Base-by-base conservation (phyloP, 371 early-diverging fungal genomes). In the Rhizopus arrhizus region DNA sequence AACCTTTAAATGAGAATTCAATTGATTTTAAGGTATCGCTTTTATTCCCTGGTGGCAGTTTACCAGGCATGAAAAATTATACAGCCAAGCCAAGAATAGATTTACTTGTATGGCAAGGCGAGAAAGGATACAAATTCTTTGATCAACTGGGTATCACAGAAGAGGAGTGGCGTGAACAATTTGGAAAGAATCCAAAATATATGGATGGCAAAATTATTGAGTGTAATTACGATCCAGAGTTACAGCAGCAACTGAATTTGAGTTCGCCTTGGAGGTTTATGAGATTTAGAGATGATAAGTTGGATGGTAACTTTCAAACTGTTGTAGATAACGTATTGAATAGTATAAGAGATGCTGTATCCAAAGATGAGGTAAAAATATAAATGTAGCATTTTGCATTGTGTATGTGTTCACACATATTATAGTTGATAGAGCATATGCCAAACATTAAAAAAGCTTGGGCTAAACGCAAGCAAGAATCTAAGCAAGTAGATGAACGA, bases 1-100 rank as follows among this genome's bases (percentile, higher is more conserved):
- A 99, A 69, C 99, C 99, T 10, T 88, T 97, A 10, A 87, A 92
- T 57, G 93, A 99, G 65, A 99, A 99, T 74, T 96, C 99, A 0
- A 85, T 99, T 11, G 99, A 99, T 70, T 98, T 99, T 59, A 83
- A 81, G 61, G 73, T 91, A 9, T 45, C 70, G 12, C 61, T 90
- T 6, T 56, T 68, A 31, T 81, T 73, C 47, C 78, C 80, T 38
- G 67, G 63, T 12, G 60, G 64, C 13, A 67, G 63, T 7, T 62
- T 76, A 43, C 78, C 78, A 3, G 81, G 77, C 9, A 77, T 70
- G 1, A 51, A 61, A 13, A 74, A 77, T 41, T 58, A 49, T 13
- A 54, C 46, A 9, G 73, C 72, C 3, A 72, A 70, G 50, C 89
- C 88, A 1, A 64, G 70, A 16, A 77, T 89, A 35, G 53, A 74